Evolutionary conservation across 345 rosid species (phyloP).

Genomic region (Angophora floribunda): DNA sequence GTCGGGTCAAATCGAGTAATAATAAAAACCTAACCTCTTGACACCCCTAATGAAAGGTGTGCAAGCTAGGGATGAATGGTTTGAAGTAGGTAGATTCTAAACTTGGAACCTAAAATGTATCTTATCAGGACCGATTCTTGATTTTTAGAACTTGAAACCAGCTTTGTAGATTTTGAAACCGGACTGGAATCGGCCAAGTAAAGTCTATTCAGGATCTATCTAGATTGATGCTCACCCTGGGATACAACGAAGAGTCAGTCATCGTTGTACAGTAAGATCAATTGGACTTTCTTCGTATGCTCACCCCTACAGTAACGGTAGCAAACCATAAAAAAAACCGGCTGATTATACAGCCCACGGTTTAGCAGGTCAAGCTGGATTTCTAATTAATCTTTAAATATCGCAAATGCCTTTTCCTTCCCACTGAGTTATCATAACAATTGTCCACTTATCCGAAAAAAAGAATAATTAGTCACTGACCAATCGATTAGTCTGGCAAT

Average conservation of each 20-base stretch:
- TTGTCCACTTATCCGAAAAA: not conserved
- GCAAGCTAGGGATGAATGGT: not conserved
- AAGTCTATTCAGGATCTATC: not conserved
- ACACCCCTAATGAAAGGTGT: not conserved
- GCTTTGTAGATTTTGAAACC: not conserved
- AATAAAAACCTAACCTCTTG: too few species aligned
- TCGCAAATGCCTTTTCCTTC: too few species aligned
- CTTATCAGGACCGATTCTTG: not conserved
- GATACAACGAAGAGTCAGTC: not conserved
- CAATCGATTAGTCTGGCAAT: not conserved
- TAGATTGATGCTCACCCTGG: not conserved
- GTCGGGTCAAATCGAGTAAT: too few species aligned
- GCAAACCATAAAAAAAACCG: not conserved
- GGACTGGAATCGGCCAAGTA: not conserved
- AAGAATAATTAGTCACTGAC: not conserved
- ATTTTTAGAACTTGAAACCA: not conserved
- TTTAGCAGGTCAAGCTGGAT: not conserved
- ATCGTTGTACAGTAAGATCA: not conserved
- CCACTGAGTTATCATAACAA: not conserved
- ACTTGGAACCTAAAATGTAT: rapidly evolving
- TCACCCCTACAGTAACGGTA: not conserved
- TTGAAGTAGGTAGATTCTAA: not conserved
- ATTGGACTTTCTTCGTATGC: too few species aligned
- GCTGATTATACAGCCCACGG: not conserved
- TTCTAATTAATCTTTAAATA: too few species aligned